Conservation (phyloP, 257 asterid genomes). For the Solanum virginianum region DNA sequence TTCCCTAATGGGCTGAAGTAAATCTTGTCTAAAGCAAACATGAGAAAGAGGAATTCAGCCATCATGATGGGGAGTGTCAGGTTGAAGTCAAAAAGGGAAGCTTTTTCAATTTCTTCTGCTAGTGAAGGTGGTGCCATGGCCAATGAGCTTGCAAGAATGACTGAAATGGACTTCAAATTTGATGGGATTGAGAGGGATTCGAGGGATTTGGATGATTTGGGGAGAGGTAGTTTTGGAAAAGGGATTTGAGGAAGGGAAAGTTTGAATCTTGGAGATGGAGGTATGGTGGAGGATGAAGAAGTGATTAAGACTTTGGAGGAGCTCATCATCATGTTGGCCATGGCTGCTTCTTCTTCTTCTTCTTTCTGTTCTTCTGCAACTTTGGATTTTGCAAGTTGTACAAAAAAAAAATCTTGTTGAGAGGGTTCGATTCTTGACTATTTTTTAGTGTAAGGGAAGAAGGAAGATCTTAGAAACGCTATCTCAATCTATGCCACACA, state of each 20-base stretch:
- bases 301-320: constrained; percentile 37
- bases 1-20: constrained; percentile 77
- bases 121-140: constrained; percentile 65
- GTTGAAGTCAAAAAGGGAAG: constrained; percentile 77
- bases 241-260: neutral
- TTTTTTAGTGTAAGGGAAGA: neutral
- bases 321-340: constrained; percentile 71
- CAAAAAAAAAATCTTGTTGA: neutral
- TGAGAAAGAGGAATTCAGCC: constrained; percentile 58
- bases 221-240: constrained; percentile 33
- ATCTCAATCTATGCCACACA: constrained; percentile 52
- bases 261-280: constrained; percentile 36
- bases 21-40: constrained; percentile 85
- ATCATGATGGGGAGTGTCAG: constrained; percentile 81
- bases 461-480: constrained; percentile 7
- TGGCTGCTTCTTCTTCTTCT: constrained; percentile 12
- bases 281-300: constrained; percentile 1
- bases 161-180: constrained; percentile 13
- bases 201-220: constrained; percentile 21
- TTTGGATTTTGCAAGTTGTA: neutral
- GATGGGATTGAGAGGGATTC: constrained; percentile 16
- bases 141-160: constrained; percentile 51
- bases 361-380: neutral
- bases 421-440: neutral
- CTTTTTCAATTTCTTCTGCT: constrained; percentile 70